Evolutionary conservation across 192 early-diverging fungal genomes (phyloP).

Genomic region (Kickxella alabastrina): DNA sequence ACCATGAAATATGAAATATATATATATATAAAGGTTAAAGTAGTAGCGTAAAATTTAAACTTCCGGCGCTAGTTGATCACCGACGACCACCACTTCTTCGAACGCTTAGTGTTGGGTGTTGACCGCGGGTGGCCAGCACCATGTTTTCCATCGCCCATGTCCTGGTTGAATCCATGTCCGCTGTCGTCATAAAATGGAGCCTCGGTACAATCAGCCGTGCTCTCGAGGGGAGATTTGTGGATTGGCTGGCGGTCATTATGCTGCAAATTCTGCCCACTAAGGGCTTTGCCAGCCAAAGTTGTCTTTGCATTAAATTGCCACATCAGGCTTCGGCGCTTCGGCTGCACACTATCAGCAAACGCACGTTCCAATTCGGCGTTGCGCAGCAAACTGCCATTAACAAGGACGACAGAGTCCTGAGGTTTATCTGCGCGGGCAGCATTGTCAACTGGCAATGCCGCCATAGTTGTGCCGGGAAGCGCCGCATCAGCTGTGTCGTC

Average conservation of each 20-base stretch:
- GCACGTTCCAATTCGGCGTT: slow-evolving; percentile 13
- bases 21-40: too few species aligned
- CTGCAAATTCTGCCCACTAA: background rate
- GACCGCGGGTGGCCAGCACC: background rate
- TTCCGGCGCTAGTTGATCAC: too few species aligned
- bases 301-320: slow-evolving; percentile 29
- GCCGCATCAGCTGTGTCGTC: slow-evolving; percentile 10
- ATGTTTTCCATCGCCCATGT: background rate
- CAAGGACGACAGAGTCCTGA: too few species aligned
- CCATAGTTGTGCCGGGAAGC: too few species aligned
- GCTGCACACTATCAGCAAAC: slow-evolving; percentile 4
- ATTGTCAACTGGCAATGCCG: too few species aligned
- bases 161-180: background rate
- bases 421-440: too few species aligned
- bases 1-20: too few species aligned
- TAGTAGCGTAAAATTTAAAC: too few species aligned
- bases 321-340: slow-evolving; percentile 37
- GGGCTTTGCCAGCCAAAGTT: background rate
- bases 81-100: slow-evolving; percentile 42
- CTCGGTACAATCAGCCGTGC: background rate
- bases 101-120: background rate
- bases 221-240: too few species aligned
- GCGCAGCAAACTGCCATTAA: background rate
- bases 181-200: background rate
- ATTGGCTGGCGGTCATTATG: background rate